Evolutionary conservation across 768 basidiomycete species (phyloP), one percentile per base, ranked within the genome.

Genomic region (Phallus indusiatus): DNA sequence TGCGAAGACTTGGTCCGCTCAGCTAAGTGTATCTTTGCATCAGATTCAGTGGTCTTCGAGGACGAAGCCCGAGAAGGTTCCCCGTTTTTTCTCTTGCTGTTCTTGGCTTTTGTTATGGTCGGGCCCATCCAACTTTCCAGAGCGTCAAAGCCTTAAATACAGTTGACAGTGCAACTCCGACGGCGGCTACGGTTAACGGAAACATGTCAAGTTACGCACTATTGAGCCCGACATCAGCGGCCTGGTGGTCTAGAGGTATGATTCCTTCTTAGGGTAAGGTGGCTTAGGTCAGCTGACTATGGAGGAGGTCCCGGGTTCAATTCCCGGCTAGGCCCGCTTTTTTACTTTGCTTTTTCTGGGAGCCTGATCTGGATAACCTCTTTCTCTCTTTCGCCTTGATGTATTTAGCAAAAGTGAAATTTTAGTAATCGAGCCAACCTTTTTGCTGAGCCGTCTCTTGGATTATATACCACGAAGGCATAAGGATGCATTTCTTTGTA

Each of bases 251-350:
- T 51, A 51, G 50, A 51, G 50, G 50, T 51, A 51, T 51, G 50
- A 51, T 51, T 51, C 50, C 50, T 51, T 51, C 50, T 51, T 51
- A 51, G 50, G 50, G 50, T 34, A 12, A 12, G 28, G 4, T 51
- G 11, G 14, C 12, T 51, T 14, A 14, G 4, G 42, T 4, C 4
- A 10, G 12, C 42, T 4, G 42, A 12, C n/a, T 51, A 54, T 54
- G 53, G 53, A 54, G 53, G 53, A 54, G 53, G 53, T 54, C 53
- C 53, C 53, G 53, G 53, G 53, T 54, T 54, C 53, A 54, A 54
- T 54, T 54, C 53, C 53, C 53, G 53, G 53, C 53, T 36, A 54
- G 53, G 42, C 42, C 42, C 42, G 42, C n/a, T n/a, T 11, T 42
- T 42, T 42, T 28, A 2, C 28, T 28, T 28, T 2, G 7, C 7